Base-by-base conservation (phyloP, 164 flowering plant genomes). In the Kingdonia uniflora region DNA sequence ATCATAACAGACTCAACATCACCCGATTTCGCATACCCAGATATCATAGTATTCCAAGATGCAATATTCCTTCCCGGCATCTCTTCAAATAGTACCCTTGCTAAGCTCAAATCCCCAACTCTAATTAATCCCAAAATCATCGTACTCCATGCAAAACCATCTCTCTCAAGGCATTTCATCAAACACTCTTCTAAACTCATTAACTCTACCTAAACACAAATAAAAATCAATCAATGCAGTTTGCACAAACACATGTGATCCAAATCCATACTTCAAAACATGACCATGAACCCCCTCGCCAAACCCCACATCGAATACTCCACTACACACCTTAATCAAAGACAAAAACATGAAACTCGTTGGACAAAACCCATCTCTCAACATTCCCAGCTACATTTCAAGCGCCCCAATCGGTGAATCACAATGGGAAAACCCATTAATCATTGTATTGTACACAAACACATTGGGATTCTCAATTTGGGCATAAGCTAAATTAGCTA, bases 241-340 rank as follows among this genome's bases (percentile, higher is more conserved):
- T 59, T 74, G 82, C 51, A 89, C 80, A 72, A 69, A 76, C 38
- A 79, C 66, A 58, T 78, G 72, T 1, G 72, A 54, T 3, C 49
- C 67, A 64, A 77, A 76, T 60, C 97, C 95, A 68, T 52, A 63
- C 86, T 92, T 65, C n/a, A n/a, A n/a, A n/a, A n/a, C n/a, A n/a
- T n/a, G n/a, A n/a, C n/a, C n/a, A n/a, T n/a, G n/a, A n/a, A 80
- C 56, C 26, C 57, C 40, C 61, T 75, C 74, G 0, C 89, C 97
- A 41, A 72, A 59, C 45, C 55, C 46, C 37, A 63, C 25, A 1
- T 33, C 58, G 41, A 59, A 57, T 1, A 60, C 52, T 17, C 60
- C 42, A 2, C 24, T 43, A 63, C 90, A 89, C 6, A 80, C 89
- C 52, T 86, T 89, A 29, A 80, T 52, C 53, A 86, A 49, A 1